Base-by-base conservation (phyloP, 768 basidiomycete species). In the Suillus luteus region DNA sequence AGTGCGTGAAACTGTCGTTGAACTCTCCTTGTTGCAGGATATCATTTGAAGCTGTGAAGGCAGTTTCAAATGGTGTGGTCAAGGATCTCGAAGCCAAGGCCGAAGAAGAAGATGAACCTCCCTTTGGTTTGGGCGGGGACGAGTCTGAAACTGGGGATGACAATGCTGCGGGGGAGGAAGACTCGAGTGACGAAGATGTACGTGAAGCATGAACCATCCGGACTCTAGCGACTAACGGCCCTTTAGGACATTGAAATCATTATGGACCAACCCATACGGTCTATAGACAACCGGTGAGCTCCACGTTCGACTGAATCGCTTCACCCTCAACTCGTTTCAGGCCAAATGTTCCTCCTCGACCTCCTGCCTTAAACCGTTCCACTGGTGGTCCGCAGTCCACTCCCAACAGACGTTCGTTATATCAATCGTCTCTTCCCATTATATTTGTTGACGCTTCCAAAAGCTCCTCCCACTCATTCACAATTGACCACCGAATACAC, bases 201-300 rank as follows among this genome's bases (percentile, higher is more conserved):
- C 37, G 72, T 69, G 41, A 57, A 31, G 55, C 46, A 55, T 66
- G 52, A 62, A 9, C 35, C 61, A 64, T 41, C 2, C 10, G 52
- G 35, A 14, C 38, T 57, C 46, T n/a, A 17, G 31, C 37, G 41
- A 44, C 52, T 69, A 57, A 72, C 48, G 17, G 27, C 61, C 46
- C 41, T 38, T 62, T 31, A 93, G 90, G 89, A 96, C 73, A 82
- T 96, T 66, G 95, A 96, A 79, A 91, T 96, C 68, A 94, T 96
- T 61, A 89, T 93, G 86, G 93, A 96, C 70, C 87, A 87, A 2
- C 80, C 87, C 10, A 75, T 86, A 19, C 88, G 87, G 62, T 90
- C 88, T 5, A 77, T 91, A 22, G 92, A 94, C 77, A 86, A 93
- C 70, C 83, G 92, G 89, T 89, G 72, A 60, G 79, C 10, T 58